Percentiles rank a stretch among this genome's conserved stretches.
Conservation (phyloP, 148 eudicot species). For the Rhododendron simsii region DNA sequence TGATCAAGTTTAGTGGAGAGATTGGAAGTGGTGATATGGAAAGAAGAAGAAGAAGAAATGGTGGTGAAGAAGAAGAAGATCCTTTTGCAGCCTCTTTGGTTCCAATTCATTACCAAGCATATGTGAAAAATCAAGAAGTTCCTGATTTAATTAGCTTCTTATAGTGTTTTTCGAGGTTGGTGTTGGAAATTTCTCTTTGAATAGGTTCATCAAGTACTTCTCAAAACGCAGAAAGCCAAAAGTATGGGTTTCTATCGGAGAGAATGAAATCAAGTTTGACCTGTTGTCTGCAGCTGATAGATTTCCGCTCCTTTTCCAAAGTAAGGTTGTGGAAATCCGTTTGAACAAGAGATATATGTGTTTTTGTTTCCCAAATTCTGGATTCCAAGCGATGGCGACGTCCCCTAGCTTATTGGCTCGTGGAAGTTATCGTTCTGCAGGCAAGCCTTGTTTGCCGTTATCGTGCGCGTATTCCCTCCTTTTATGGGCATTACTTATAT, state of each 20-base stretch:
- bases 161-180: neutral
- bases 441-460: no score
- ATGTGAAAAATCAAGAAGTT: constrained; percentile 5
- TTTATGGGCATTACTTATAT: neutral
- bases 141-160: constrained; percentile 41
- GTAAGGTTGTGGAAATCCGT: no score
- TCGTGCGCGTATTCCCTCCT: no score
- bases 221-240: neutral
- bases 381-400: neutral
- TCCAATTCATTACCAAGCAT: neutral
- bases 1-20: neutral
- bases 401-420: no score
- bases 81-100: constrained; percentile 23
- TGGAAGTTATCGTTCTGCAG: no score
- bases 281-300: no score
- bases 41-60: neutral
- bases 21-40: neutral
- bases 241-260: neutral
- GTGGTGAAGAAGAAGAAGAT: constrained; percentile 14
- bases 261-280: neutral
- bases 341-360: neutral
- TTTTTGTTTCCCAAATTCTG: neutral
- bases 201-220: neutral
- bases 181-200: neutral
- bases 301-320: no score